Conservation (phyloP, 2,329 filamentous ascomycete species). For the Diaporthe humulicola region DNA sequence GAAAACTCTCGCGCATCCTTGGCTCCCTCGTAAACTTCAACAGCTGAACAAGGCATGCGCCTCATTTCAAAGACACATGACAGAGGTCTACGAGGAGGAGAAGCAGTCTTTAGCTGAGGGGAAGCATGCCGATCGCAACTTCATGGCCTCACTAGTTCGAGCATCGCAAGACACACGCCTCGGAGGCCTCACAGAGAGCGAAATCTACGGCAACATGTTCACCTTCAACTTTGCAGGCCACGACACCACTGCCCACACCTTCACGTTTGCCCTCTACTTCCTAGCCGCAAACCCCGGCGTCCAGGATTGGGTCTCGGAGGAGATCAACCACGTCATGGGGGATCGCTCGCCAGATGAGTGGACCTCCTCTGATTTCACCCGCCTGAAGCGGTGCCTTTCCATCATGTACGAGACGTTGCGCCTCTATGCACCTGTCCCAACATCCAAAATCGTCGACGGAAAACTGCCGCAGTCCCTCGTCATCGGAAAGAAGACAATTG, state of each 20-base stretch:
- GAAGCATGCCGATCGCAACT: neutral
- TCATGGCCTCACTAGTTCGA: constrained; percentile 16
- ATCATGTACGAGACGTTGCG: constrained; percentile 41
- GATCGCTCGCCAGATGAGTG: constrained; percentile 40
- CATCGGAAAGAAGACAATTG: constrained; percentile 26
- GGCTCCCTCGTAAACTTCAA: constrained; percentile 45
- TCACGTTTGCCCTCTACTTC: constrained; percentile 57
- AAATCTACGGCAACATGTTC: constrained; percentile 64
- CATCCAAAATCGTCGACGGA: constrained; percentile 24
- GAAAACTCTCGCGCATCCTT: constrained; percentile 32
- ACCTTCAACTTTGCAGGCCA: constrained; percentile 64
- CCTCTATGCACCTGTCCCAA: constrained; percentile 30
- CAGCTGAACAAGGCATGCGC: constrained; percentile 42
- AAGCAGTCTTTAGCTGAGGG: constrained; percentile 37
- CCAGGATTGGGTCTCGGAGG: constrained; percentile 59
- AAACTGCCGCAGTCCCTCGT: neutral
- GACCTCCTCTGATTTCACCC: constrained; percentile 42
- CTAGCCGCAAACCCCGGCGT: constrained; percentile 58
- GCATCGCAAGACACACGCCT: constrained; percentile 11
- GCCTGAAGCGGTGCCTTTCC: constrained; percentile 44
- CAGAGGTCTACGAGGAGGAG: constrained; percentile 47
- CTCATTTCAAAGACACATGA: constrained; percentile 48
- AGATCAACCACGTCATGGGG: constrained; percentile 48
- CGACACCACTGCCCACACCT: constrained; percentile 62
- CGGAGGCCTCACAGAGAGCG: constrained; percentile 51